Evolutionary conservation across 768 basidiomycete species (phyloP).

Genomic region (Coprinopsis cinerea): DNA sequence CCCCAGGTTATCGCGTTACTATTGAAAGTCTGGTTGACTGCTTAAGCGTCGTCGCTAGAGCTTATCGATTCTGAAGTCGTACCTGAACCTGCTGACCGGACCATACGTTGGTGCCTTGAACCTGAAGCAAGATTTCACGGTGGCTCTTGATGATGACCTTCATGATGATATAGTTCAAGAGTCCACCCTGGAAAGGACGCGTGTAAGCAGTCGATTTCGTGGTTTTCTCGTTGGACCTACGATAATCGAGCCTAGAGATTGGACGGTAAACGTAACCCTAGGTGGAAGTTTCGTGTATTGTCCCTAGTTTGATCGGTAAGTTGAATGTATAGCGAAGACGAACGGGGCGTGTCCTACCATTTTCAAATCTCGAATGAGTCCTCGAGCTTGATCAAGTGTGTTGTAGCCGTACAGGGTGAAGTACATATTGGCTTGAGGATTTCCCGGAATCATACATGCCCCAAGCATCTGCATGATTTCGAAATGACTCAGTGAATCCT

Average conservation of each 20-base stretch:
- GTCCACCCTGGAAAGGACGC: conserved; percentile 22
- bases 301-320: conserved; percentile 15
- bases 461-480: conserved; percentile 39
- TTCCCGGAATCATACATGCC: conserved; percentile 41
- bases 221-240: conserved; percentile 23
- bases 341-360: conserved; percentile 23
- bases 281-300: conserved; percentile 58
- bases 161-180: conserved; percentile 50
- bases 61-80: conserved; percentile 7
- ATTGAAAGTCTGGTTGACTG: conserved; percentile 28
- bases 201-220: background rate
- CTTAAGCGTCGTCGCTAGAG: background rate
- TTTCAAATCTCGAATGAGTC: conserved; percentile 56
- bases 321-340: conserved; percentile 16
- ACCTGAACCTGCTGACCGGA: conserved; percentile 36
- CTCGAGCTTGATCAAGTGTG: conserved; percentile 41
- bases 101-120: conserved; percentile 52
- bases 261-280: conserved; percentile 55
- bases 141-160: conserved; percentile 44
- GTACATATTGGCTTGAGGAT: conserved; percentile 47
- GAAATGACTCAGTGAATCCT: background rate
- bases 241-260: conserved; percentile 50
- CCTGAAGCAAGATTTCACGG: conserved; percentile 41
- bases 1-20: conserved; percentile 55
- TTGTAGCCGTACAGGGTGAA: conserved; percentile 39